Conservation (phyloP, 2,329 filamentous ascomycete species). For the Nothophaeocryptopus gaeumannii region DNA sequence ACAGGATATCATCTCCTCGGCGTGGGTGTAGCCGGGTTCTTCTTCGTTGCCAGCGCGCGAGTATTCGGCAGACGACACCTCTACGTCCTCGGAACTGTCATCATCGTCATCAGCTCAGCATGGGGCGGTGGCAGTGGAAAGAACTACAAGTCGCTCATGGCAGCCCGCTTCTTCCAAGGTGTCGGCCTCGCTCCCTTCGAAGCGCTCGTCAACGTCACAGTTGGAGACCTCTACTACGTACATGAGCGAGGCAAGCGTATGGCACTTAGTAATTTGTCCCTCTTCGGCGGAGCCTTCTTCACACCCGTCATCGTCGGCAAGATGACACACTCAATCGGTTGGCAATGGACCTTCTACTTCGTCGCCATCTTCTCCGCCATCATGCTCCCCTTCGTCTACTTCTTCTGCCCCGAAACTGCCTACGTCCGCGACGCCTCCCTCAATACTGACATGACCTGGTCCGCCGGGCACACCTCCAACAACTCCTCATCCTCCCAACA, state of each 20-base stretch:
- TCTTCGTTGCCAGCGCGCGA: slow-evolving; percentile 82
- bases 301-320: slow-evolving; percentile 90
- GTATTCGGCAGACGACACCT: slow-evolving; percentile 92
- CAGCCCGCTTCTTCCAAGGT: slow-evolving; percentile 80
- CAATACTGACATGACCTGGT: slow-evolving; percentile 63
- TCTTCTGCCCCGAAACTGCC: slow-evolving; percentile 83
- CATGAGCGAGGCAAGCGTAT: slow-evolving; percentile 79
- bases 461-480: slow-evolving; percentile 1
- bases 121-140: slow-evolving; percentile 72
- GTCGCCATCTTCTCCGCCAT: slow-evolving; percentile 77
- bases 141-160: slow-evolving; percentile 70
- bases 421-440: slow-evolving; percentile 64
- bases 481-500: slow-evolving; percentile 4
- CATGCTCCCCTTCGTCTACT: slow-evolving; percentile 67
- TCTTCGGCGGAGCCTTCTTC: slow-evolving; percentile 69
- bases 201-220: slow-evolving; percentile 79
- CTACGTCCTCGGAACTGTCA: slow-evolving; percentile 72
- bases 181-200: slow-evolving; percentile 86
- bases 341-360: slow-evolving; percentile 85
- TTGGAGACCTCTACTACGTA: slow-evolving; percentile 88
- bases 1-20: slow-evolving; percentile 87
- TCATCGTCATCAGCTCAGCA: slow-evolving; percentile 69
- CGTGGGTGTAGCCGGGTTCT: slow-evolving; percentile 73
- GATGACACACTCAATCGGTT: slow-evolving; percentile 73
- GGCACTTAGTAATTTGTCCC: slow-evolving; percentile 71